phyloP scores from a whole-genome alignment of 2,329 filamentous ascomycete genomes.

The Grosmannia serpens region DNA sequence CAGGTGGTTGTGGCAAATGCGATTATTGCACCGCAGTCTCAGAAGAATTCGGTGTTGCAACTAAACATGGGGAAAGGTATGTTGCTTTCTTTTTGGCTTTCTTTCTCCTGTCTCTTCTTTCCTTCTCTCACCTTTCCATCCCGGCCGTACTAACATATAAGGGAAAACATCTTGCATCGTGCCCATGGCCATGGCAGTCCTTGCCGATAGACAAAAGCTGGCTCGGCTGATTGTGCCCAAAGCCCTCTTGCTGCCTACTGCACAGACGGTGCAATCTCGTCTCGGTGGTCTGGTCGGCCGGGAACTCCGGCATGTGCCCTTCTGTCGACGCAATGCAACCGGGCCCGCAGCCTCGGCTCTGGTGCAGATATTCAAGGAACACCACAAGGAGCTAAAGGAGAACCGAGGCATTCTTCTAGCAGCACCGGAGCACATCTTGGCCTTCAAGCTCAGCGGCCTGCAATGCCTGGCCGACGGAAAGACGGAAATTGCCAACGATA shows the following conservation, averaged over 20 bases:
- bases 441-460: conserved; percentile 50
- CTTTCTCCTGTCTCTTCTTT: too few relatives aligned
- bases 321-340: conserved; percentile 38
- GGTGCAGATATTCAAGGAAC: conserved; percentile 21
- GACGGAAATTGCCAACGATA: conserved; percentile 24
- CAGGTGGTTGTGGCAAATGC: conserved; percentile 52
- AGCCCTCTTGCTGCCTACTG: conserved; percentile 44
- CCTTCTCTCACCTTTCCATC: too few relatives aligned
- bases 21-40: conserved; percentile 43
- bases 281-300: conserved; percentile 43
- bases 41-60: conserved; percentile 48
- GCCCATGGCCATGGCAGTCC: conserved; percentile 34
- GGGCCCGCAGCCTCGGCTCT: conserved; percentile 19
- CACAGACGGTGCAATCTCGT: conserved; percentile 40
- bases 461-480: conserved; percentile 40
- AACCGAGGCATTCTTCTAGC: conserved; percentile 43
- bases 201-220: conserved; percentile 34
- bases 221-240: conserved; percentile 45
- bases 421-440: conserved; percentile 53
- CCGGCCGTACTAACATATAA: too few relatives aligned
- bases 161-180: conserved; percentile 43
- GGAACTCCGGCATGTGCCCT: conserved; percentile 43
- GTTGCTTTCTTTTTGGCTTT: too few relatives aligned
- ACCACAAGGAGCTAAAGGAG: conserved; percentile 26
- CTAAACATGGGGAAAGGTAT: conserved; percentile 62